Percentiles rank a stretch among this genome's conserved stretches.
Conservation (phyloP, 108 stramenopile genomes). For the Nitzschia palea region DNA sequence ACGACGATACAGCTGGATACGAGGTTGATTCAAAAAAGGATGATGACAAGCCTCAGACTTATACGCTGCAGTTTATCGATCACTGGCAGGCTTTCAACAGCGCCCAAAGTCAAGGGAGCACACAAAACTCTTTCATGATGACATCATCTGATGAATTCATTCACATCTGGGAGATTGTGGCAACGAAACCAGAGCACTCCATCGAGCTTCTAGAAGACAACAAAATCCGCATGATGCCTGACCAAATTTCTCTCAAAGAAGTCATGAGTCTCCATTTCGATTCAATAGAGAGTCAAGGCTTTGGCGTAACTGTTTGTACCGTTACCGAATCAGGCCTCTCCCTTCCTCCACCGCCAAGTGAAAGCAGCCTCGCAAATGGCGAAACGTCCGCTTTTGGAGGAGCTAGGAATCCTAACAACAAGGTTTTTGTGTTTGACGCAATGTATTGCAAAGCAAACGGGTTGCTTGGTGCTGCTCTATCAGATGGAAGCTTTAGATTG, state of each 20-base stretch:
- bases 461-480: conserved; percentile 77
- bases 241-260: conserved; percentile 37
- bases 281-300: conserved; percentile 28
- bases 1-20: background rate
- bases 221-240: conserved; percentile 13
- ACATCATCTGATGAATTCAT: conserved; percentile 80
- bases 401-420: conserved; percentile 76
- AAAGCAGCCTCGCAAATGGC: conserved; percentile 12
- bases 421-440: conserved; percentile 82
- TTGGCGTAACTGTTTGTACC: conserved; percentile 47
- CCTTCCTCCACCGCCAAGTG: conserved; percentile 37
- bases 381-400: conserved; percentile 61
- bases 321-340: conserved; percentile 32
- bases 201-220: conserved; percentile 13
- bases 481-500: conserved; percentile 76
- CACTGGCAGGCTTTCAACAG: conserved; percentile 48
- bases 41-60: conserved; percentile 75
- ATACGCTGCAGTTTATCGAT: conserved; percentile 79
- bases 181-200: background rate
- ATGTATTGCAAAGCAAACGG: conserved; percentile 62
- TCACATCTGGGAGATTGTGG: conserved; percentile 67
- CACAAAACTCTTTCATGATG: conserved; percentile 52
- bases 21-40: conserved; percentile 25
- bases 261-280: conserved; percentile 61
- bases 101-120: background rate